These are phyloP conservation scores for Fragaria vesca DNA, from an alignment of 306 rosid species.

Conservation along the genomic window DNA sequence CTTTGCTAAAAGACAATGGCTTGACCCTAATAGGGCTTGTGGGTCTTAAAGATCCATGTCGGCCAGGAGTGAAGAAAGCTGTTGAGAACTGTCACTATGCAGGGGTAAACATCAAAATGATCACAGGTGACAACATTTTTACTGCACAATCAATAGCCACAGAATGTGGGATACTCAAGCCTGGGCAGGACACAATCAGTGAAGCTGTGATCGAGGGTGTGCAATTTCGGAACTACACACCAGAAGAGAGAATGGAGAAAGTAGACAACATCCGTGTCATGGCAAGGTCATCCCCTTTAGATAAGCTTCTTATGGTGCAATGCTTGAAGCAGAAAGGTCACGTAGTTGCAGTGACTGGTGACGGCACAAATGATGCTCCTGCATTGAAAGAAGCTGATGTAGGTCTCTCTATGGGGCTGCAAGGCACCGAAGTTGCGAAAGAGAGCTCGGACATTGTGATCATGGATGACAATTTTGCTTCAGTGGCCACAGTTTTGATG, in stretches of 20 bases:
- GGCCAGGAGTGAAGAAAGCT: slow-evolving; percentile 29
- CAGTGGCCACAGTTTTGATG: slow-evolving; percentile 26
- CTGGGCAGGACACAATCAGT: neutral
- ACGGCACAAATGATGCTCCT: slow-evolving; percentile 34
- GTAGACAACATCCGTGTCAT: slow-evolving; percentile 36
- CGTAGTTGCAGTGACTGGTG: slow-evolving; percentile 41
- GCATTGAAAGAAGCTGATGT: slow-evolving; percentile 38
- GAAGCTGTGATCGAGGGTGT: slow-evolving; percentile 36
- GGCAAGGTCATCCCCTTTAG: slow-evolving; percentile 38
- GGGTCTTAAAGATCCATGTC: slow-evolving; percentile 41
- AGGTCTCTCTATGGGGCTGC: slow-evolving; percentile 42
- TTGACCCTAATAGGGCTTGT: slow-evolving; percentile 32
- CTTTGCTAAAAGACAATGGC: slow-evolving; percentile 19
- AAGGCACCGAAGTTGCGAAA: slow-evolving; percentile 35
- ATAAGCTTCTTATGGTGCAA: slow-evolving; percentile 36
- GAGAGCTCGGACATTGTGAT: slow-evolving; percentile 37
- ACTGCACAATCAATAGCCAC: slow-evolving; percentile 35
- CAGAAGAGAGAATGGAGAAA: slow-evolving; percentile 29
- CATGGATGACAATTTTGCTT: slow-evolving; percentile 38
- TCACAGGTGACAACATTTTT: slow-evolving; percentile 38
- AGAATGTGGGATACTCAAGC: slow-evolving; percentile 40
- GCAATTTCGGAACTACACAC: slow-evolving; percentile 32
- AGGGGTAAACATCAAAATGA: slow-evolving; percentile 40
- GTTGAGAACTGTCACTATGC: slow-evolving; percentile 32
- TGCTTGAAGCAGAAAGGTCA: slow-evolving; percentile 42